Percentiles rank a stretch among this genome's conserved stretches.
Conservation (phyloP, 2,329 filamentous ascomycete species). For the Colletotrichum lupini region DNA sequence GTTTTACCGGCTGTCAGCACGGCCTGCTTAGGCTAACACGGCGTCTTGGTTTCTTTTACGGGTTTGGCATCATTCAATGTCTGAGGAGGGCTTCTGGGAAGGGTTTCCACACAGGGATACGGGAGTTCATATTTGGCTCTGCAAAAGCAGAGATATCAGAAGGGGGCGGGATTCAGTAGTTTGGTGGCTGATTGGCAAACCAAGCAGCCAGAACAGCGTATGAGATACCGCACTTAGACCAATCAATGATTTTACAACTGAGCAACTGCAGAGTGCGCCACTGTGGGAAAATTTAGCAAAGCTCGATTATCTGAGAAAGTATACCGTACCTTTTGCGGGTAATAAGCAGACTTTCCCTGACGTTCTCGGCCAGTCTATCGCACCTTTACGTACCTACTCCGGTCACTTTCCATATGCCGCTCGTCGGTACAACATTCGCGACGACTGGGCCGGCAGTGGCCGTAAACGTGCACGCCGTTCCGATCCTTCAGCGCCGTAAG, state of each 20-base stretch:
- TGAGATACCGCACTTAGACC: constrained; percentile 19
- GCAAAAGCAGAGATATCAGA: neutral
- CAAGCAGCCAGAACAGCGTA: neutral
- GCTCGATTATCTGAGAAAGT: neutral
- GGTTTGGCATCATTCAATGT: constrained; percentile 33
- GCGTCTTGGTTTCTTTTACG: constrained; percentile 23
- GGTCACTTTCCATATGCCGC: neutral
- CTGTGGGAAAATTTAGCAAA: neutral
- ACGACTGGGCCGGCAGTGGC: constrained; percentile 12
- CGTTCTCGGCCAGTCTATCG: neutral
- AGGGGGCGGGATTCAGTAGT: neutral
- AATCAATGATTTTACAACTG: constrained; percentile 1
- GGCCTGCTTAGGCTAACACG: constrained; percentile 26
- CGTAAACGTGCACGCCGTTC: constrained; percentile 9
- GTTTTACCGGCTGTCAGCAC: constrained; percentile 33
- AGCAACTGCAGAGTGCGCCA: neutral
- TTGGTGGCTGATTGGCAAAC: constrained; percentile 9
- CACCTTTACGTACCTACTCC: neutral
- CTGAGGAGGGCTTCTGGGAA: constrained; percentile 16
- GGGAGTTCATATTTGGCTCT: constrained; percentile 17
- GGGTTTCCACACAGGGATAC: constrained; percentile 13
- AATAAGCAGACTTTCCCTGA: neutral
- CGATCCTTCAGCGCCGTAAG: neutral
- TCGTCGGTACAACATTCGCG: neutral
- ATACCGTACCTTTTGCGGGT: neutral